phyloP scores from a whole-genome alignment of 2,329 filamentous ascomycete species.

The Penicillium sp. region DNA sequence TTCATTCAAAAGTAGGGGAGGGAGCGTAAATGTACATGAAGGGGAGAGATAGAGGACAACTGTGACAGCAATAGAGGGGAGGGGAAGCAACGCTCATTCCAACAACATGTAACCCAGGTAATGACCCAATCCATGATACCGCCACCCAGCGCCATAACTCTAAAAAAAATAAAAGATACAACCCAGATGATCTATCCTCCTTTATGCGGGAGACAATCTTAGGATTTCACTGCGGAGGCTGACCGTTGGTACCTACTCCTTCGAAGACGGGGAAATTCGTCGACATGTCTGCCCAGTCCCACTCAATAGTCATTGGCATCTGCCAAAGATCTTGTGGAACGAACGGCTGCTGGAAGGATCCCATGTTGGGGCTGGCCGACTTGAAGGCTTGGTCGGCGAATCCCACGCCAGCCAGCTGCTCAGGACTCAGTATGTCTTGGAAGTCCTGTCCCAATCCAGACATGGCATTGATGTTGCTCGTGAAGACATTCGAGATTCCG shows the following conservation, averaged over 20 bases:
- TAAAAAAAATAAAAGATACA: slow-evolving; percentile 1
- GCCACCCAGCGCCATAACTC: slow-evolving; percentile 10
- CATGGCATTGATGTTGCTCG: slow-evolving; percentile 30
- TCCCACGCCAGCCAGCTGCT: slow-evolving; percentile 34
- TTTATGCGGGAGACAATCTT: slow-evolving; percentile 15
- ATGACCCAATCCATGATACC: background rate
- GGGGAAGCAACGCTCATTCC: slow-evolving; percentile 5
- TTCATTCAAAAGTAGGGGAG: background rate
- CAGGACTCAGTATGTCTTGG: slow-evolving; percentile 40
- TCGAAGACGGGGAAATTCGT: slow-evolving; percentile 40
- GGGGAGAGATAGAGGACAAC: slow-evolving; percentile 6
- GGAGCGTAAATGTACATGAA: slow-evolving; percentile 16
- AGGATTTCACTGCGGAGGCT: slow-evolving; percentile 29
- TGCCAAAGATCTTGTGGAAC: slow-evolving; percentile 93
- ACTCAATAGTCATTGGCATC: slow-evolving; percentile 94
- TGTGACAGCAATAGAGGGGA: slow-evolving; percentile 2
- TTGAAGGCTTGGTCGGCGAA: slow-evolving; percentile 36
- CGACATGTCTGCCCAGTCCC: slow-evolving; percentile 68
- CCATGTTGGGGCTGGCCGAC: slow-evolving; percentile 34
- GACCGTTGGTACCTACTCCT: slow-evolving; percentile 22
- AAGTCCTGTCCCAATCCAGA: slow-evolving; percentile 38
- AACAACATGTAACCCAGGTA: slow-evolving; percentile 1
- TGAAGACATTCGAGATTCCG: slow-evolving; percentile 26
- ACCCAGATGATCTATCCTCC: slow-evolving; percentile 4
- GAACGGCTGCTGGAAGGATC: slow-evolving; percentile 76